These are phyloP conservation scores for Cryphonectria naterciae DNA, from an alignment of 2,329 filamentous ascomycete species.

Conservation along the genomic window DNA sequence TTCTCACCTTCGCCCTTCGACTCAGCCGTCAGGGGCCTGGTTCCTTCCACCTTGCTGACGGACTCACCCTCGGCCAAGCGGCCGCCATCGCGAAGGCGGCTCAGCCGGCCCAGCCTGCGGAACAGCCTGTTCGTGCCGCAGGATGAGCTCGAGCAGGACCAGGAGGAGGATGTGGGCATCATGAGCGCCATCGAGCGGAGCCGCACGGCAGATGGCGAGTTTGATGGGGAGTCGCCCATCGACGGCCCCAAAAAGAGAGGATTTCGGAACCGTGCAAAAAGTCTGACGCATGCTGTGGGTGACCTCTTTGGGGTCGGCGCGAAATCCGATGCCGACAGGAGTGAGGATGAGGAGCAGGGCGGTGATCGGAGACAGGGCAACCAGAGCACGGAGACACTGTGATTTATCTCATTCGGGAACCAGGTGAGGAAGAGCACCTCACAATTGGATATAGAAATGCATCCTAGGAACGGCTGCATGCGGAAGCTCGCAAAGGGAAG, in stretches of 20 bases:
- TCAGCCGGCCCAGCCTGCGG: slow-evolving; percentile 54
- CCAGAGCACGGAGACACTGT: slow-evolving; percentile 15
- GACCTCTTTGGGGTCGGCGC: slow-evolving; percentile 24
- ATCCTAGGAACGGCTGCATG: background rate
- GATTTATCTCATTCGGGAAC: background rate
- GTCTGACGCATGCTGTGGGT: slow-evolving; percentile 27
- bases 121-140: slow-evolving; percentile 60
- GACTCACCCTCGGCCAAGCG: slow-evolving; percentile 43
- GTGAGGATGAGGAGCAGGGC: background rate
- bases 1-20: slow-evolving; percentile 65
- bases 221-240: slow-evolving; percentile 2
- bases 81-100: slow-evolving; percentile 49
- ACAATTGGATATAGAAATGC: background rate
- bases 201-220: slow-evolving; percentile 12
- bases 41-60: slow-evolving; percentile 59
- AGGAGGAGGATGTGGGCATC: slow-evolving; percentile 25
- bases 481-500: slow-evolving; percentile 9
- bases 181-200: slow-evolving; percentile 28
- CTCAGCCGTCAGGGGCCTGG: slow-evolving; percentile 61
- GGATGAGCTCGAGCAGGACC: slow-evolving; percentile 42
- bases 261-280: slow-evolving; percentile 29
- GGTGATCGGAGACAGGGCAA: background rate
- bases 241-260: slow-evolving; percentile 18
- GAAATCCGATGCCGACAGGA: slow-evolving; percentile 9
- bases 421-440: background rate